Base-by-base conservation (phyloP, 2,329 filamentous ascomycete species). In the Aureobasidium zeae region DNA sequence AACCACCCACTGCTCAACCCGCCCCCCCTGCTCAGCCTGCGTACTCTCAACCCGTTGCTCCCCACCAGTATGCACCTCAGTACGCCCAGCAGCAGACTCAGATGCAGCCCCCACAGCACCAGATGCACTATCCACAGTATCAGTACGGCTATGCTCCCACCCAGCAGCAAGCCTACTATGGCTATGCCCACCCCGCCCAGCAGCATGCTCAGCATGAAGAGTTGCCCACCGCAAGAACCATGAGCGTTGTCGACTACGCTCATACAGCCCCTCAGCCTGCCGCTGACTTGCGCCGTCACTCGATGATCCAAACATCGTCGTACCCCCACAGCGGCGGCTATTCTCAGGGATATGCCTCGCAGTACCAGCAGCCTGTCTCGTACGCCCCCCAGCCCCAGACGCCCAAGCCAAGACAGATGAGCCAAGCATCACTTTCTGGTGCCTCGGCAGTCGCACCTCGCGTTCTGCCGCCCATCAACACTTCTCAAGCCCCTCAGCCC, bases 401-500 rank as follows among this genome's bases (percentile, higher is more conserved):
- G 37, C 50, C 12, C 30, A 42, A 25, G 52, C 39, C 19, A 48
- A 50, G 3, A 43, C 37, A 30, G 52, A 56, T 15, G 51, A 54
- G 7, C 39, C 52, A n/a, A 37, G 49, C 9, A 33, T 44, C 17
- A 48, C 48, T 15, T 10, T 22, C 32, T 37, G 46, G 13, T 46
- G 39, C 20, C 46, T 49, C 30, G 51, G 39, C 25, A 43, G 20
- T 30, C 9, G 30, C 28, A 42, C 53, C 57, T 20, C 57, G 63
- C 48, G 52, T 63, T 16, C 51, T 71, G 42, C 65, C 68, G 6
- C 66, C 66, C 11, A 52, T 70, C 42, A 64, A 66, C 49, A 64
- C 65, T 1, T 45, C 35, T 10, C 46, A 65, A 45, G 58, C 63
- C 29, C 56, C 60, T 2, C 47, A 48, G 16, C 55, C 65, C 3